phyloP scores from a whole-genome alignment of 2,329 filamentous ascomycete genomes.

The Aureobasidium sp. region DNA sequence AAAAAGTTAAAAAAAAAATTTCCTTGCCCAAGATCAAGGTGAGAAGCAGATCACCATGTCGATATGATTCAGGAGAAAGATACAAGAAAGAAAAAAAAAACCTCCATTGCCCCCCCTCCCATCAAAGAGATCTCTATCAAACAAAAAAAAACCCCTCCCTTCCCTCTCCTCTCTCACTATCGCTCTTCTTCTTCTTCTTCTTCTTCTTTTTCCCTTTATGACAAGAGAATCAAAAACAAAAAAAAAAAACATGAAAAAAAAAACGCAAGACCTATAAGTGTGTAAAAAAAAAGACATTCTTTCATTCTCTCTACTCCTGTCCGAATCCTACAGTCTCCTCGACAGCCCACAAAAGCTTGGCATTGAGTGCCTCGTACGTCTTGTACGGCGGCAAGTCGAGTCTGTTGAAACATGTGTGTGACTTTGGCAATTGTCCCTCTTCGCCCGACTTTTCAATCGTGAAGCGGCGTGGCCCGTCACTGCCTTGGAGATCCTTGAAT shows the following conservation, averaged over 20 bases:
- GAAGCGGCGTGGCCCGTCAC: constrained; percentile 88
- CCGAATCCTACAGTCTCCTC: constrained; percentile 99
- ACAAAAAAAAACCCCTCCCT: too few species aligned
- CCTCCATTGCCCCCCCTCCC: too few species aligned
- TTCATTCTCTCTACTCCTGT: constrained; percentile 62
- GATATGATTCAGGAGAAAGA: too few species aligned
- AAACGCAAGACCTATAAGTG: too few species aligned
- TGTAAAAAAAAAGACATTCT: too few species aligned
- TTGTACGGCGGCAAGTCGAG: constrained; percentile 94
- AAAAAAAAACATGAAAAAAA: neutral
- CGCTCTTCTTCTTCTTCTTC: neutral
- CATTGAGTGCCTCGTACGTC: constrained; percentile 71
- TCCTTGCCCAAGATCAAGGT: too few species aligned
- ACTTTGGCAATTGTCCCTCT: constrained; percentile 83
- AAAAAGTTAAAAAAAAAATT: too few species aligned
- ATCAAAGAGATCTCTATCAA: too few species aligned
- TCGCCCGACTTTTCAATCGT: constrained; percentile 98
- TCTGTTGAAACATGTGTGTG: constrained; percentile 98
- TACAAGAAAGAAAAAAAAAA: too few species aligned
- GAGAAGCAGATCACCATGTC: too few species aligned
- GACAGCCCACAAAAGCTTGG: constrained; percentile 91
- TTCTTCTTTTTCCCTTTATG: too few species aligned
- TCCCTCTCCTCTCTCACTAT: too few species aligned
- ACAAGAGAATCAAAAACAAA: neutral
- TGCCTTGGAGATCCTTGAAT: constrained; percentile 97